A percentile compares a stretch with the other conserved stretches of the same genome.
Conservation (phyloP, 2,329 filamentous ascomycete species). For the Colletotrichum cordylinicola region DNA sequence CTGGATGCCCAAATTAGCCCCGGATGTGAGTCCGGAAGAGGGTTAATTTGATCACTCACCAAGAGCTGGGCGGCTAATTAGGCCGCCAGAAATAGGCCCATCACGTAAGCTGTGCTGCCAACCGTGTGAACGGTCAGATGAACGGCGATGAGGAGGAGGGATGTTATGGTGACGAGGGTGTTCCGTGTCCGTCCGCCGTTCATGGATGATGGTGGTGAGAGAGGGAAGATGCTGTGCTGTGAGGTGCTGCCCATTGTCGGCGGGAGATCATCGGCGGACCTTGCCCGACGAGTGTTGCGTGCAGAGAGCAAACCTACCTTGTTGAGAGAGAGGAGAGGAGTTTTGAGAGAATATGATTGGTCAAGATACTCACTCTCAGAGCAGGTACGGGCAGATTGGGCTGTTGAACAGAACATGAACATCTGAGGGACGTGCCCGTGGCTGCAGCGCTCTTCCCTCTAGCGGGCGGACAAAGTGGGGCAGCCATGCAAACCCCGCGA, state of each 20-base stretch:
- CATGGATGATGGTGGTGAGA: background rate
- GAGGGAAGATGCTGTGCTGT: background rate
- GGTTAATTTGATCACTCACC: conserved; percentile 23
- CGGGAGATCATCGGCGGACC: conserved; percentile 20
- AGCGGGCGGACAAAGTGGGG: background rate
- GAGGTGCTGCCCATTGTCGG: background rate
- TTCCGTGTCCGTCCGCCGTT: background rate
- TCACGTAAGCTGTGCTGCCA: background rate
- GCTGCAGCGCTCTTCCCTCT: conserved; percentile 9
- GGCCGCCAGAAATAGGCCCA: conserved; percentile 12
- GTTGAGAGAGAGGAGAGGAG: background rate
- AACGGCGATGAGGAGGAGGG: background rate
- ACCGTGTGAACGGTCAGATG: background rate
- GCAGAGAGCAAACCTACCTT: background rate
- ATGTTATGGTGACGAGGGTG: background rate
- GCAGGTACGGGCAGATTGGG: background rate
- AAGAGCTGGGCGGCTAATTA: conserved; percentile 22
- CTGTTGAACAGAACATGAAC: too few species aligned
- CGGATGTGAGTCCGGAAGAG: conserved; percentile 4
- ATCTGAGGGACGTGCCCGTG: conserved; percentile 14
- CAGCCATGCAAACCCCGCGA: conserved; percentile 20
- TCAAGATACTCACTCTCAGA: background rate
- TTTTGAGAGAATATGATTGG: background rate
- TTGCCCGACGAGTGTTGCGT: conserved; percentile 7
- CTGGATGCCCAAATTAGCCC: conserved; percentile 31